Percentiles rank a stretch among this genome's conserved stretches.
These are phyloP conservation scores for Zoysia pacifica DNA, from an alignment of 176 grass and related monocot genomes.

Conservation along the genomic window DNA sequence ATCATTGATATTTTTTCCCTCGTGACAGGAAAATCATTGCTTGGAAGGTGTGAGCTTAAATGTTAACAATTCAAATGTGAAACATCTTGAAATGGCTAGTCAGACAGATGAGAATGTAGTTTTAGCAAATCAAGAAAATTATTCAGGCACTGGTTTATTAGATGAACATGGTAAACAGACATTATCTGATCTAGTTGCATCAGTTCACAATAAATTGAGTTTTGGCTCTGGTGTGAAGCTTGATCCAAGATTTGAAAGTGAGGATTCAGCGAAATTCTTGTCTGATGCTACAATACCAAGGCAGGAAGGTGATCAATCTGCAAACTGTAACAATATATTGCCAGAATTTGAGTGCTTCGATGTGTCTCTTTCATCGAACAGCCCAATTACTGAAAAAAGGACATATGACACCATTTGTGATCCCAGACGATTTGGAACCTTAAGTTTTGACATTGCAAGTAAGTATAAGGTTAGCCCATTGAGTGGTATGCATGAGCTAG, in stretches of 20 bases:
- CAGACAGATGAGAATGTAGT: constrained; percentile 23
- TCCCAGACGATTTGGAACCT: constrained; percentile 38
- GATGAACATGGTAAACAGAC: constrained; percentile 37
- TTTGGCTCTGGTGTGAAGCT: constrained; percentile 34
- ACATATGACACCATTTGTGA: constrained; percentile 18
- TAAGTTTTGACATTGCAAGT: constrained; percentile 20
- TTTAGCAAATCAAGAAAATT: constrained; percentile 40
- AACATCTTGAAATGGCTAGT: constrained; percentile 21
- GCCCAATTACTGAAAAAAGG: constrained; percentile 36
- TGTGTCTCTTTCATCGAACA: constrained; percentile 35
- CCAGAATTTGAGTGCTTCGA: constrained; percentile 51
- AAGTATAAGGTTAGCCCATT: constrained; percentile 47
- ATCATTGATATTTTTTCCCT: constrained; percentile 14
- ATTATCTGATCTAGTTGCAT: constrained; percentile 25
- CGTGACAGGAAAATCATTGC: constrained; percentile 45
- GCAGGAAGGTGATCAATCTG: constrained; percentile 31
- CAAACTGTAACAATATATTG: constrained; percentile 26
- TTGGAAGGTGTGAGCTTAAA: constrained; percentile 24
- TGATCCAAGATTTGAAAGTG: constrained; percentile 30
- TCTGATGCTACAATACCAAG: constrained; percentile 34
- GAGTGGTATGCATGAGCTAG: constrained; percentile 43
- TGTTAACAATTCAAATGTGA: constrained; percentile 14
- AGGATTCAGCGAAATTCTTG: constrained; percentile 28
- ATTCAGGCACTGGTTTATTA: constrained; percentile 4
- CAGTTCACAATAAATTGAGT: constrained; percentile 29